These are phyloP conservation scores for Kurtzmaniella natalensis DNA, from an alignment of 1,139 yeast species.

Conservation along the genomic window DNA sequence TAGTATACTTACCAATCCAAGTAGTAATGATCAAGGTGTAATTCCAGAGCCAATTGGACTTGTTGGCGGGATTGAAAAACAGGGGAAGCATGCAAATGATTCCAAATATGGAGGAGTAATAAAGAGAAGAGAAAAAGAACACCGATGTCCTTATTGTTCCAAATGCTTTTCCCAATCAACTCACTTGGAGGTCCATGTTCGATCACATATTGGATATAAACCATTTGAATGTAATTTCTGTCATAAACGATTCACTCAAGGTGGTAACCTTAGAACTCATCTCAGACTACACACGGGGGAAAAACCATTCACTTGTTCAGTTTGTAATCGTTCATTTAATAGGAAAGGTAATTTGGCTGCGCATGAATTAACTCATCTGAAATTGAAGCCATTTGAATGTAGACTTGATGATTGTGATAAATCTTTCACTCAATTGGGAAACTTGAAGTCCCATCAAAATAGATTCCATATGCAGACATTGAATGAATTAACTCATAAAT, in stretches of 20 bases:
- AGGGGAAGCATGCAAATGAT: conserved; percentile 31
- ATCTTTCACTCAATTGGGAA: conserved; percentile 87
- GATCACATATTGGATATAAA: conserved; percentile 74
- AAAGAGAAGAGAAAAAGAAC: conserved; percentile 44
- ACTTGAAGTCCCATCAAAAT: conserved; percentile 90
- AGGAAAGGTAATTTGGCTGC: conserved; percentile 90
- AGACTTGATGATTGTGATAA: conserved; percentile 78
- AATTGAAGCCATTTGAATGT: conserved; percentile 76
- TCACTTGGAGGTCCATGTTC: conserved; percentile 71
- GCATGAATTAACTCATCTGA: conserved; percentile 76
- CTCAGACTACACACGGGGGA: conserved; percentile 88
- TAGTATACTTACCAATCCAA: conserved; percentile 34
- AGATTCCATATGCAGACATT: conserved; percentile 76
- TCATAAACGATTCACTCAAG: conserved; percentile 82
- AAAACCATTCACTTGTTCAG: conserved; percentile 75
- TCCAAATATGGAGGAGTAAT: conserved; percentile 16
- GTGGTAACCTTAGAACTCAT: conserved; percentile 88
- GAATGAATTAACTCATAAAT: conserved; percentile 55
- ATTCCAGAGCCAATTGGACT: conserved; percentile 63
- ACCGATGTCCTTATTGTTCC: conserved; percentile 67
- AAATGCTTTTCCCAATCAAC: conserved; percentile 72
- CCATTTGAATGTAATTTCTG: conserved; percentile 80
- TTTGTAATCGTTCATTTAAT: conserved; percentile 72
- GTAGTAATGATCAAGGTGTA: conserved; percentile 15
- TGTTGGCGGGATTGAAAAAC: conserved; percentile 82